These are phyloP conservation scores for Chimonanthus salicifolius DNA, from an alignment of 164 flowering plant genomes.

Conservation along the genomic window DNA sequence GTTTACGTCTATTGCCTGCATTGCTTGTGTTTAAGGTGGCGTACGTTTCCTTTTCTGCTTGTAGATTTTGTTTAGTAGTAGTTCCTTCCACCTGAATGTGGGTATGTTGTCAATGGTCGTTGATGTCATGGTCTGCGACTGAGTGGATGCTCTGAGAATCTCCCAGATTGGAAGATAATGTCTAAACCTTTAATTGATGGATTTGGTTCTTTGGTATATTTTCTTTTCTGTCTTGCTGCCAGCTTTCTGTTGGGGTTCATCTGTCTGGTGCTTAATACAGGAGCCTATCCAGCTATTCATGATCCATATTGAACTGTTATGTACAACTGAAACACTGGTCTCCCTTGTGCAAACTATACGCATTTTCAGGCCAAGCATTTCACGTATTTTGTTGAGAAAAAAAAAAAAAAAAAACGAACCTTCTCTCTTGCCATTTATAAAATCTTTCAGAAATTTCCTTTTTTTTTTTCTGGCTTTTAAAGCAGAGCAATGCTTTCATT, in stretches of 20 bases:
- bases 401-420: not conserved
- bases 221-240: not conserved
- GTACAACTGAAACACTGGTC: not conserved
- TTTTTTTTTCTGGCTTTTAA: not conserved
- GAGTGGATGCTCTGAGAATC: not conserved
- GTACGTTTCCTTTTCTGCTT: not conserved
- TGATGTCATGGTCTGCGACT: not conserved
- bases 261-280: not conserved
- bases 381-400: too few species aligned
- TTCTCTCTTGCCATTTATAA: not conserved
- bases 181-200: not conserved
- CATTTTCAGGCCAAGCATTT: not conserved
- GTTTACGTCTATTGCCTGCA: constrained; percentile 7
- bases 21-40: constrained; percentile 14
- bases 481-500: not conserved
- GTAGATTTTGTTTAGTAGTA: not conserved
- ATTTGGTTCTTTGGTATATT: not conserved
- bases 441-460: not conserved
- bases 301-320: not conserved
- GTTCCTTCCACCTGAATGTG: not conserved
- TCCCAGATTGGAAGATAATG: not conserved
- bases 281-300: not conserved
- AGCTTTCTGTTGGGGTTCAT: not conserved
- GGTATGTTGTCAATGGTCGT: not conserved
- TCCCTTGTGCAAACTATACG: not conserved